Evolutionary conservation across 192 early-diverging fungal genomes (phyloP), one percentile per base, ranked within the genome.

Genomic region (Kappamyces sp.): DNA sequence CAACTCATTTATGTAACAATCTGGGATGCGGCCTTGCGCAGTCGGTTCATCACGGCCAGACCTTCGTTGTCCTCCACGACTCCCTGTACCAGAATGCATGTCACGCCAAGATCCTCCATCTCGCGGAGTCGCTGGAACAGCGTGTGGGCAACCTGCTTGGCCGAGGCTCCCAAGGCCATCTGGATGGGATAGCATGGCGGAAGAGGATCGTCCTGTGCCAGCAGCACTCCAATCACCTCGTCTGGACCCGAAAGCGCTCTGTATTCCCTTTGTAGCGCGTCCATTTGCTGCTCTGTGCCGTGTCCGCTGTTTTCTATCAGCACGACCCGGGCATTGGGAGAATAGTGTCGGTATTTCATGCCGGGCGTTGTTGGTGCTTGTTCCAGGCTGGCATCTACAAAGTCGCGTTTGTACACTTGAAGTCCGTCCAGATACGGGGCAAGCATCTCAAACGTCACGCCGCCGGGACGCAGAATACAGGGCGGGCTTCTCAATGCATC

Each of bases 281-380:
- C n/a, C 9, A 11, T 29, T 8, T 55, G 30, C 30, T 2, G 7
- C 8, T 40, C 8, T 40, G 45, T 12, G 12, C 49, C 2, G 15
- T 29, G 31, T 42, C 9, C 5, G 22, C 36, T 35, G 2, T 50
- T 47, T 38, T 80, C 85, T 63, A 92, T 79, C 29, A 97, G 48
- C 6, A 92, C 71, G 22, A 96, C 94, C 41, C 84, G 78, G 2
- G 90, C 90, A 29, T 88, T 79, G 4, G 96, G 96, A 22, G 90
- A 88, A 64, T 99, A 99, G 71, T 99, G 96, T 4, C 92, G 72
- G 67, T 99, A 99, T 68, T 99, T 99, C 96, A 99, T 99, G 8
- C 96, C 96, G 22, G 96, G 96, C 14, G 96, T 95, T 0, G 90
- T 94, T 0, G 96, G 96, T 5, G 80, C 72, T 29, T 63, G 62